Conservation (phyloP, 257 asterid genomes). For the Solanum sparsipilum region DNA sequence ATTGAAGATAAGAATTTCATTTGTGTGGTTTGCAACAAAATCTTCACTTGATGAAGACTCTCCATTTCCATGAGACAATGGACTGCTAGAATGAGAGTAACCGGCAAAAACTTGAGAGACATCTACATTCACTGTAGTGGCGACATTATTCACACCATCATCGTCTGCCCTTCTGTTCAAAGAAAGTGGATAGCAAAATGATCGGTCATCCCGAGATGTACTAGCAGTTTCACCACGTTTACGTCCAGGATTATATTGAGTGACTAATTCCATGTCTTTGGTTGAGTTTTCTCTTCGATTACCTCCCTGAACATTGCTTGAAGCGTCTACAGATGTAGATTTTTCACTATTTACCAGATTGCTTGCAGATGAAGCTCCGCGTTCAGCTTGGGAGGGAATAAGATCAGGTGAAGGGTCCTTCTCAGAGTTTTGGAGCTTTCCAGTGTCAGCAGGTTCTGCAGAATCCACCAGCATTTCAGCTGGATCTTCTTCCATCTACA, state of each 20-base stretch:
- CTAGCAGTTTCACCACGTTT: slow-evolving; percentile 38
- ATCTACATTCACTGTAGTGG: slow-evolving; percentile 12
- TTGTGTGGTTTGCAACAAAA: slow-evolving; percentile 39
- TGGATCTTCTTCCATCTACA: slow-evolving; percentile 77
- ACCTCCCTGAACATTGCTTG: slow-evolving; percentile 24
- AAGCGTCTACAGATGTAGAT: slow-evolving; percentile 20
- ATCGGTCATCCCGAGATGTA: slow-evolving; percentile 36
- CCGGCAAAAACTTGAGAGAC: slow-evolving; percentile 21
- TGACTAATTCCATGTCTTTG: slow-evolving; percentile 43
- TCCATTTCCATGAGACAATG: slow-evolving; percentile 17
- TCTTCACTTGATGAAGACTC: slow-evolving; percentile 39
- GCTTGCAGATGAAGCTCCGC: slow-evolving; percentile 32
- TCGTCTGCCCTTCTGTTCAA: slow-evolving; percentile 14
- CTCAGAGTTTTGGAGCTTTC: slow-evolving; percentile 30
- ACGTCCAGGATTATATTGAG: slow-evolving; percentile 14
- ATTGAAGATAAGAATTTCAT: slow-evolving; percentile 40
- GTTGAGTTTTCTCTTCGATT: slow-evolving; percentile 39
- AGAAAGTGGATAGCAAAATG: slow-evolving; percentile 17
- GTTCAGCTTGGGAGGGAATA: slow-evolving; percentile 22
- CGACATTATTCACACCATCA: slow-evolving; percentile 12
- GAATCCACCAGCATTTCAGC: slow-evolving; percentile 47
- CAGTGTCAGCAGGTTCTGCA: slow-evolving; percentile 26
- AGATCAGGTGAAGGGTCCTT: slow-evolving; percentile 27
- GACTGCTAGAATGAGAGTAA: slow-evolving; percentile 10
- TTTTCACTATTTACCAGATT: slow-evolving; percentile 15